A percentile compares a stretch with the other conserved stretches of the same genome.
These are phyloP conservation scores for Chrysoporthe puriensis DNA, from an alignment of 2,329 filamentous ascomycete species.

Conservation along the genomic window DNA sequence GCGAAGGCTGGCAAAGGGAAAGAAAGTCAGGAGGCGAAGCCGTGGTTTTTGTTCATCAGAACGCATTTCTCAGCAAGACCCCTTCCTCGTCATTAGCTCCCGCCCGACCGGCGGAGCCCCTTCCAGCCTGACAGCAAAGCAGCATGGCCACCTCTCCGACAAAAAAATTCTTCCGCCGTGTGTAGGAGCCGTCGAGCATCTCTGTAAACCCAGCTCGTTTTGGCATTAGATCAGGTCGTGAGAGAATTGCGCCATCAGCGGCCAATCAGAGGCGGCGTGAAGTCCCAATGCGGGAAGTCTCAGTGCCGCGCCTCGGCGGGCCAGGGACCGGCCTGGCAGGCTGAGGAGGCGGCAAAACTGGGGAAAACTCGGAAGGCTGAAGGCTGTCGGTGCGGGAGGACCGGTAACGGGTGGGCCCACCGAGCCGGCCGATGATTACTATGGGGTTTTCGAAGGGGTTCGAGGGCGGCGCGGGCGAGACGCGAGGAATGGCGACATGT, in stretches of 20 bases:
- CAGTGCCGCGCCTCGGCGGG: conserved; percentile 22
- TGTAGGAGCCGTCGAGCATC: conserved; percentile 16
- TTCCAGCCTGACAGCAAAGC: conserved; percentile 15
- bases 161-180: conserved; percentile 22
- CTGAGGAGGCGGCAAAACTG: conserved; percentile 20
- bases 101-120: conserved; percentile 24
- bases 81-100: background rate
- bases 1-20: background rate
- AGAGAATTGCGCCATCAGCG: conserved; percentile 28
- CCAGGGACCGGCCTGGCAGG: conserved; percentile 20
- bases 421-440: conserved; percentile 23
- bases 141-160: background rate
- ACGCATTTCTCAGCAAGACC: background rate
- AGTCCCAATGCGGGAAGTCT: conserved; percentile 23
- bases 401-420: conserved; percentile 21
- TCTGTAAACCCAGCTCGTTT: conserved; percentile 21
- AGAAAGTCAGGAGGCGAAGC: background rate
- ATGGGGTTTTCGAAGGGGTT: too few relatives aligned
- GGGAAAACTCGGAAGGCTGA: conserved; percentile 12
- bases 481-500: conserved; percentile 10
- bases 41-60: background rate
- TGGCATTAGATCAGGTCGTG: conserved; percentile 26
- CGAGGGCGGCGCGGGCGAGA: background rate
- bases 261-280: conserved; percentile 22
- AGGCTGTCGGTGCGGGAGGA: conserved; percentile 24